Base-by-base conservation (phyloP, 139 green algal genomes). In the Bryopsis sp. region DNA sequence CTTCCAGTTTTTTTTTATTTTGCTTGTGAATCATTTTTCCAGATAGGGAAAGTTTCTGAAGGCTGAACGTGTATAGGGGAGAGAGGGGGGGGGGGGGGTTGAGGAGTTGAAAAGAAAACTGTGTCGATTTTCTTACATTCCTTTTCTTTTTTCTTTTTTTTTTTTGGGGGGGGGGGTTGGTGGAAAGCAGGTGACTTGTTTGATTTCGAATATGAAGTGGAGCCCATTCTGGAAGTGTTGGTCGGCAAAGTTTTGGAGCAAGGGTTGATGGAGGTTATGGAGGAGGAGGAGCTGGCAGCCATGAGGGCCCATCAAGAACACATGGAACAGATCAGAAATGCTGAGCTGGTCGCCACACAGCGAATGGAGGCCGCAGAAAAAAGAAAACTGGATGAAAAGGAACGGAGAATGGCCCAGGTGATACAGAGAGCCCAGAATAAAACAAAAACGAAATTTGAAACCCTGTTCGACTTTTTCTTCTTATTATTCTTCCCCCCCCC, bases 191-290 rank as follows among this genome's bases (percentile, higher is more conserved):
- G 88, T 33, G 88, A 95, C 76, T 76, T 94, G 35, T 95, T 95
- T 79, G 84, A 95, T 84, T 95, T 95, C 80, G 84, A 95, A 73
- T 85, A 87, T 67, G 88, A 95, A 80, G 87, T 92, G n/a, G 86
- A 95, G 83, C 88, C 88, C 26, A 81, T 92, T 28, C 77, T 95
- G 63, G 86, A 91, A 80, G 86, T 91, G 64, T 74, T 95, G 58
- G 85, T 95, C 37, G 88, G 88, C 73, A 94, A 94, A 79, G 82
- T 84, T 31, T 79, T 95, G 74, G 89, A 95, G 82, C 89, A 95
- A 74, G 81, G 84, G 11, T 74, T 92, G 26, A 90, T 91, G 82
- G 89, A 95, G 81, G 87, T 95, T 54, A 74, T 91, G 75, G 84
- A 95, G 72, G 89, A 95, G 78, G 85, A 92, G 78, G 89, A 95